phyloP scores from a whole-genome alignment of 2,329 filamentous ascomycete genomes.

The Fulvia fulva region DNA sequence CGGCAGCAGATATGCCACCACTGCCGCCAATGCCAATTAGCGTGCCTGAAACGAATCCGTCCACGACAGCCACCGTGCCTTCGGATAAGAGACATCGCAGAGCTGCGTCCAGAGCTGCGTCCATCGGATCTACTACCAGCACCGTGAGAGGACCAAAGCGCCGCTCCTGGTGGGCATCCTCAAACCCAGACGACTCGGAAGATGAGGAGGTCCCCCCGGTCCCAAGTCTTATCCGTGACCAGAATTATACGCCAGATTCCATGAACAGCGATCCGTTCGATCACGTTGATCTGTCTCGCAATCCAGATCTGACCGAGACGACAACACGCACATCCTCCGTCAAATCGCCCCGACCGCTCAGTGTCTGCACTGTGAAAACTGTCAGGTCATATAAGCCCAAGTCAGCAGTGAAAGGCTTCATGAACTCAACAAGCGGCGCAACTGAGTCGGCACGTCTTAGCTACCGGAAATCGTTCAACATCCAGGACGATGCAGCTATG shows the following conservation, averaged over 20 bases:
- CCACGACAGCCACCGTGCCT: slow-evolving; percentile 15
- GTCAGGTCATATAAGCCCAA: slow-evolving; percentile 22
- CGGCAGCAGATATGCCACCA: slow-evolving; percentile 12
- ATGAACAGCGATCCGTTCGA: slow-evolving; percentile 8
- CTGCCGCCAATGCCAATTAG: slow-evolving; percentile 15
- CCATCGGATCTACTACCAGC: slow-evolving; percentile 12
- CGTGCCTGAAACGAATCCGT: slow-evolving; percentile 3
- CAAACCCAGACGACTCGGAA: slow-evolving; percentile 21
- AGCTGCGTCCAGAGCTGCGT: slow-evolving; percentile 12
- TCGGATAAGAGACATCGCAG: slow-evolving; percentile 15
- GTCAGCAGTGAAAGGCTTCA: slow-evolving; percentile 24
- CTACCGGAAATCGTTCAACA: slow-evolving; percentile 18
- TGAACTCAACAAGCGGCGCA: slow-evolving; percentile 23
- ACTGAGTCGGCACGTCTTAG: slow-evolving; percentile 17
- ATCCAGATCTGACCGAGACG: background rate
- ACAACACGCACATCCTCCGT: background rate
- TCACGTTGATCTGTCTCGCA: background rate
- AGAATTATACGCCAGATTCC: slow-evolving; percentile 11
- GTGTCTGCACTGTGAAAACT: slow-evolving; percentile 16
- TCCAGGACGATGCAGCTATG: slow-evolving; percentile 20
- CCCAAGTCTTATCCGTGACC: slow-evolving; percentile 16
- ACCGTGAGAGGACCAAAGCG: slow-evolving; percentile 13
- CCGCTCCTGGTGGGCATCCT: slow-evolving; percentile 21
- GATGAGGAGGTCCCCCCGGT: slow-evolving; percentile 21
- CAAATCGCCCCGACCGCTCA: slow-evolving; percentile 18